Conservation (phyloP, 768 basidiomycete genomes). For the Asterophora parasitica region DNA sequence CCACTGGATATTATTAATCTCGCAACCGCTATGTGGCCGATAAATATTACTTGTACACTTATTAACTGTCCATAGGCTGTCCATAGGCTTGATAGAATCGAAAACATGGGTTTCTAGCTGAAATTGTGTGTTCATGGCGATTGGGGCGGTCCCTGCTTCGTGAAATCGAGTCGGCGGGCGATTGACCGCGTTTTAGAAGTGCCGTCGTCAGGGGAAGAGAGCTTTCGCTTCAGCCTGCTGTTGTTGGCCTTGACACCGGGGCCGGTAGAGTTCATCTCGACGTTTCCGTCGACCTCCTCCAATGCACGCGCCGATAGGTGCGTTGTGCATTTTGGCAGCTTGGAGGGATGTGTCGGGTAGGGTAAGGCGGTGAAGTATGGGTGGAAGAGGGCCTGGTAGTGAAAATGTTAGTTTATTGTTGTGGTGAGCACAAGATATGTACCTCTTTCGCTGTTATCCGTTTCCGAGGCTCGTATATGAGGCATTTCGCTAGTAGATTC, state of each 20-base stretch:
- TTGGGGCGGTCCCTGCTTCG: slow-evolving; percentile 40
- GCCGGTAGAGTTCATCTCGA: slow-evolving; percentile 45
- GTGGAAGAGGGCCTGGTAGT: slow-evolving; percentile 71
- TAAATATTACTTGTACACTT: slow-evolving; percentile 13
- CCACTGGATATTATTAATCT: not conserved
- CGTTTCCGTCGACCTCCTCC: slow-evolving; percentile 77
- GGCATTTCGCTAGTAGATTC: slow-evolving; percentile 73
- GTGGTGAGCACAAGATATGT: slow-evolving; percentile 19
- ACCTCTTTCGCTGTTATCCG: slow-evolving; percentile 81
- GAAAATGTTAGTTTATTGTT: not conserved
- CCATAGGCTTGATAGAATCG: slow-evolving; percentile 3
- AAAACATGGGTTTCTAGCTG: not conserved
- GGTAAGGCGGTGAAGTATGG: slow-evolving; percentile 85
- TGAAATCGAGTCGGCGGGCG: slow-evolving; percentile 71
- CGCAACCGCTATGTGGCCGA: not conserved
- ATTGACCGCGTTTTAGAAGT: slow-evolving; percentile 46
- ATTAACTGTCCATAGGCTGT: not conserved
- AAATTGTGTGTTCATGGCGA: slow-evolving; percentile 15
- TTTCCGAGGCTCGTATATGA: slow-evolving; percentile 81
- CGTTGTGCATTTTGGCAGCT: slow-evolving; percentile 72
- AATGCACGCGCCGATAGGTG: slow-evolving; percentile 48
- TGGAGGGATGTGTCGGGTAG: slow-evolving; percentile 82
- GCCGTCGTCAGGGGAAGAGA: slow-evolving; percentile 52
- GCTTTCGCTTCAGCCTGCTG: slow-evolving; percentile 68
- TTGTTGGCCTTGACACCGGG: slow-evolving; percentile 49